These are phyloP conservation scores for Castanea sativa DNA, from an alignment of 306 rosid species.

Conservation along the genomic window DNA sequence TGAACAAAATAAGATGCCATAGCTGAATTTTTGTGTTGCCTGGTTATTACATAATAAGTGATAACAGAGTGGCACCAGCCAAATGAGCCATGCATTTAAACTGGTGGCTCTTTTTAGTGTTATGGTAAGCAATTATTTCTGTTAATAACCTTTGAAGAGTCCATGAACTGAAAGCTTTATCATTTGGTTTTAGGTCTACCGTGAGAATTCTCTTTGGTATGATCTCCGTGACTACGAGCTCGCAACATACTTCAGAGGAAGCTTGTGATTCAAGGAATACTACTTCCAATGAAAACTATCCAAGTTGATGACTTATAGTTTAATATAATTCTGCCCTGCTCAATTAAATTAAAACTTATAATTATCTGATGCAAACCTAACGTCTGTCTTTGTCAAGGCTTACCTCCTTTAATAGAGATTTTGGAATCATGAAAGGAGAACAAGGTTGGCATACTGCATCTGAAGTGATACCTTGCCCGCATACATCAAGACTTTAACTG, in stretches of 20 bases:
- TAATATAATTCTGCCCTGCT: neutral
- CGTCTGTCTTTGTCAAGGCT: constrained; percentile 47
- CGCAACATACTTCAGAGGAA: no score
- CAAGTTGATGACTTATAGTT: neutral
- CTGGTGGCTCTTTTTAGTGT: neutral
- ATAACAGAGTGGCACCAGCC: neutral
- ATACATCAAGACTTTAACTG: no score
- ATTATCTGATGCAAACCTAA: neutral
- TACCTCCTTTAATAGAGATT: constrained; percentile 40
- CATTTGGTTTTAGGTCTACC: neutral
- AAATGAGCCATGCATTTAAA: neutral
- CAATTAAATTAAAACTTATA: neutral
- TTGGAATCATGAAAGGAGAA: constrained; percentile 44
- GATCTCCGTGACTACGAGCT: neutral
- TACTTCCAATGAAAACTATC: neutral
- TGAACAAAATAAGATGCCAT: no score
- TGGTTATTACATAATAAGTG: no score
- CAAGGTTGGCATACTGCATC: constrained; percentile 45
- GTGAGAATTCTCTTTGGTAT: neutral
- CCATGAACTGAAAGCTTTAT: neutral
- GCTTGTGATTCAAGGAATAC: no score
- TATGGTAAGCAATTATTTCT: neutral
- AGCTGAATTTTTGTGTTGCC: no score
- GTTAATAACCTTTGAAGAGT: neutral
- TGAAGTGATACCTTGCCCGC: neutral